These are phyloP conservation scores for Xylaria sp. DNA, from an alignment of 2,329 filamentous ascomycete species.

Conservation along the genomic window DNA sequence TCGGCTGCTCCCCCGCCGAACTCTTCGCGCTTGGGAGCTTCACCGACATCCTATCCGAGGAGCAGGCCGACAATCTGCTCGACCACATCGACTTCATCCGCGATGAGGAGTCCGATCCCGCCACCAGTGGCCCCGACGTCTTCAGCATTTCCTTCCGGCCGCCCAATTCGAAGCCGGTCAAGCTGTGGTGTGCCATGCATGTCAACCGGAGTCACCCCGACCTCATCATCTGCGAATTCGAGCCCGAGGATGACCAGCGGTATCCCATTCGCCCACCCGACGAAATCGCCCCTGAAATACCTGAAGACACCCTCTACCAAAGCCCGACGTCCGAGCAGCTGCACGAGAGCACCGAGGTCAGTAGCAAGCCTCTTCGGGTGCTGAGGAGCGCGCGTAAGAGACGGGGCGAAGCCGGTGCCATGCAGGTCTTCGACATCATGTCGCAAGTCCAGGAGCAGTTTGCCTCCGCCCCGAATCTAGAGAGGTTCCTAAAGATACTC, in stretches of 20 bases:
- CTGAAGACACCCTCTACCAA: slow-evolving; percentile 78
- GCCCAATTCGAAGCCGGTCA: slow-evolving; percentile 65
- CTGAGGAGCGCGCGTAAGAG: slow-evolving; percentile 78
- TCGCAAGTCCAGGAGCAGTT: slow-evolving; percentile 91
- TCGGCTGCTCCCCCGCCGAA: slow-evolving; percentile 80
- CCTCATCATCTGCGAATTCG: slow-evolving; percentile 87
- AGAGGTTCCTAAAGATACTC: slow-evolving; percentile 80
- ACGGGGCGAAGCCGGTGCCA: slow-evolving; percentile 81
- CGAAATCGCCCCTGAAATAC: slow-evolving; percentile 68
- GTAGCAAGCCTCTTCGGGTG: slow-evolving; percentile 81
- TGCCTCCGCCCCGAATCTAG: slow-evolving; percentile 74
- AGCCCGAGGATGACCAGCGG: slow-evolving; percentile 78
- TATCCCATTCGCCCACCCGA: slow-evolving; percentile 73
- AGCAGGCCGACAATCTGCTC: slow-evolving; percentile 83
- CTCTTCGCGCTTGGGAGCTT: slow-evolving; percentile 81
- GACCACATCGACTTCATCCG: slow-evolving; percentile 90
- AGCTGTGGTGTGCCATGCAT: slow-evolving; percentile 90
- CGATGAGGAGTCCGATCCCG: slow-evolving; percentile 81
- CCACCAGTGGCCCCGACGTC: slow-evolving; percentile 82
- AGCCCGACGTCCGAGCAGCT: slow-evolving; percentile 79
- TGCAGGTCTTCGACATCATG: slow-evolving; percentile 93
- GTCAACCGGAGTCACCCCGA: slow-evolving; percentile 74
- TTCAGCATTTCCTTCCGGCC: slow-evolving; percentile 80
- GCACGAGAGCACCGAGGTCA: slow-evolving; percentile 77
- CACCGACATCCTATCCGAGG: slow-evolving; percentile 83